These are phyloP conservation scores for Trichoderma gamsii DNA, from an alignment of 495 filamentous ascomycete genomes.

Conservation along the genomic window DNA sequence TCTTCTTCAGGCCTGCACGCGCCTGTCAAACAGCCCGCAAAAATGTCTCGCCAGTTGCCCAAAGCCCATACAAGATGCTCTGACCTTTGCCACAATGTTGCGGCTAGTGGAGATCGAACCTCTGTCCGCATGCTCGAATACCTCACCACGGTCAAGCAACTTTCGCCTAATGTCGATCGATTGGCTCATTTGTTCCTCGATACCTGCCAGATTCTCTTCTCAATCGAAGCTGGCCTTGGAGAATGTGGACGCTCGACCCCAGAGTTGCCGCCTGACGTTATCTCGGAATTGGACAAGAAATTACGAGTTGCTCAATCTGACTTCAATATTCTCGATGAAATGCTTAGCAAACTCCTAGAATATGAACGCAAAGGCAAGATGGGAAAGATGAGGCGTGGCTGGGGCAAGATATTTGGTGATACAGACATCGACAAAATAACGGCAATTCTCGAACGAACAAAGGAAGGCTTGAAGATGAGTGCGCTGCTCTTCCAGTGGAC, in stretches of 20 bases:
- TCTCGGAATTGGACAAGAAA: conserved; percentile 45
- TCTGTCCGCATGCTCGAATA: conserved; percentile 53
- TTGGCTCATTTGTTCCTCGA: conserved; percentile 48
- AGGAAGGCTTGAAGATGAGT: conserved; percentile 39
- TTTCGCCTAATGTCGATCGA: conserved; percentile 40
- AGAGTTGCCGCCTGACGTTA: conserved; percentile 40
- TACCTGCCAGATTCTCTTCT: conserved; percentile 45
- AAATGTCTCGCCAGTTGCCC: conserved; percentile 11
- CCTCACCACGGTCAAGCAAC: conserved; percentile 39
- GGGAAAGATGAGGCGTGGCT: conserved; percentile 44
- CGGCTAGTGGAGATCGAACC: conserved; percentile 43
- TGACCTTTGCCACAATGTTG: conserved; percentile 31
- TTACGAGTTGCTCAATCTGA: conserved; percentile 40
- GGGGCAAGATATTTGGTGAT: conserved; percentile 40
- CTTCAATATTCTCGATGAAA: conserved; percentile 45
- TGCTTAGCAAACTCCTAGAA: conserved; percentile 42
- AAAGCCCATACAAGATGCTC: conserved; percentile 14
- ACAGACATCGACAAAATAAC: conserved; percentile 41
- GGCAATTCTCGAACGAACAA: conserved; percentile 29
- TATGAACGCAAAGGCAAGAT: conserved; percentile 43
- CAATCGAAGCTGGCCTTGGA: conserved; percentile 45
- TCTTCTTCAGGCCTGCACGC: too few species aligned
- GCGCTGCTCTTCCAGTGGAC: conserved; percentile 42
- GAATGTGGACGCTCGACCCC: conserved; percentile 34
- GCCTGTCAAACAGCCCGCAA: not conserved